These are phyloP conservation scores for Amanita pseudoporphyria DNA, from an alignment of 768 basidiomycete species.

Conservation along the genomic window DNA sequence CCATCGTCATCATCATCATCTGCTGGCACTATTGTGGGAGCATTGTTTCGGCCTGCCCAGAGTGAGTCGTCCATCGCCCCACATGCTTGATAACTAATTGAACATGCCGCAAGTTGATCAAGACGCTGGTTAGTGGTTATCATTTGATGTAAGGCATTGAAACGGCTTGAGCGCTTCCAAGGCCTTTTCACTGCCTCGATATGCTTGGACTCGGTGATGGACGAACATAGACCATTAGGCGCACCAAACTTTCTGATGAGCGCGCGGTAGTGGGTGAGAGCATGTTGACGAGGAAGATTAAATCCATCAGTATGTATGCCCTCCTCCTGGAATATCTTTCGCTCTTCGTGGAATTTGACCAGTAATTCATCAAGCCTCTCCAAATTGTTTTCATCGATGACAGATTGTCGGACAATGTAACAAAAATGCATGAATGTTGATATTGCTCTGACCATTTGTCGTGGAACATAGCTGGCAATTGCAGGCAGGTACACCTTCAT, in stretches of 20 bases:
- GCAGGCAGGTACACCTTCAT: constrained; percentile 27
- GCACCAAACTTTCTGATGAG: too few species aligned
- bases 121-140: not conserved
- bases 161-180: not conserved
- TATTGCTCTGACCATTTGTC: not conserved
- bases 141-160: not conserved
- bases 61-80: not conserved
- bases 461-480: constrained; percentile 18
- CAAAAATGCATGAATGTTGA: not conserved
- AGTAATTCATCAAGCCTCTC: not conserved
- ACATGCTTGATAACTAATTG: not conserved
- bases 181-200: not conserved
- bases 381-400: not conserved
- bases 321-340: not conserved
- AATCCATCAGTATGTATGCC: not conserved
- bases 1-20: not conserved
- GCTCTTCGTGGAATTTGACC: not conserved
- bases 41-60: not conserved
- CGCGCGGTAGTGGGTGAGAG: not conserved
- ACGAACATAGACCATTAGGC: too few species aligned
- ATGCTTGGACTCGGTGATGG: not conserved
- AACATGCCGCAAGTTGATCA: not conserved
- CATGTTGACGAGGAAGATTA: not conserved
- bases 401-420: not conserved
- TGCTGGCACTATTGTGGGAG: not conserved